A percentile compares a stretch with the other conserved stretches of the same genome.
phyloP scores from a whole-genome alignment of 192 early-diverging fungal genomes.

The Linnemannia schmuckeri region DNA sequence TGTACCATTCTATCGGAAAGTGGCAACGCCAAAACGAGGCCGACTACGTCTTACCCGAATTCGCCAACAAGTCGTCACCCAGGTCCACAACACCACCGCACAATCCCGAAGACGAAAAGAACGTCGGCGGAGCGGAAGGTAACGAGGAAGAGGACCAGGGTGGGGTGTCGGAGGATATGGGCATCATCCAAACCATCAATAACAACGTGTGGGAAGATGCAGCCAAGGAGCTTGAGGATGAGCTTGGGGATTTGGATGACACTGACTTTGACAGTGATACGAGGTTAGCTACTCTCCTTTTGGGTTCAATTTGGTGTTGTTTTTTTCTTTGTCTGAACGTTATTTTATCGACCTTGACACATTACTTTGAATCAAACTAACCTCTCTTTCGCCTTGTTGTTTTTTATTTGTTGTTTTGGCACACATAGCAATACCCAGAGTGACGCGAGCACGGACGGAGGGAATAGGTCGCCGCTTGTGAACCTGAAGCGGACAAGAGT shows the following conservation, averaged over 20 bases:
- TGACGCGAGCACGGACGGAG: constrained; percentile 40
- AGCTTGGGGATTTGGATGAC: constrained; percentile 69
- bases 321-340: background rate
- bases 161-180: constrained; percentile 61
- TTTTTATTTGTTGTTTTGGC: constrained; percentile 19
- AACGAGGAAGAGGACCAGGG: constrained; percentile 63
- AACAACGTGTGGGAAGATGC: constrained; percentile 61
- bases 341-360: background rate
- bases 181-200: constrained; percentile 51
- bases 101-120: constrained; percentile 57
- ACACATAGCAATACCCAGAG: constrained; percentile 40
- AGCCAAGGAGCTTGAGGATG: constrained; percentile 66
- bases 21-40: constrained; percentile 82
- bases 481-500: constrained; percentile 42
- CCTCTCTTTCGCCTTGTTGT: background rate
- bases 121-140: constrained; percentile 57
- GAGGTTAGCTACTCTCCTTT: constrained; percentile 49
- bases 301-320: background rate
- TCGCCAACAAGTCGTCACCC: constrained; percentile 10
- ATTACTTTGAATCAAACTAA: background rate
- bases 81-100: constrained; percentile 38
- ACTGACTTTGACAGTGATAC: constrained; percentile 63
- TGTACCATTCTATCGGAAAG: constrained; percentile 76
- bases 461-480: constrained; percentile 26
- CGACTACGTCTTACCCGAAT: constrained; percentile 63